Conservation (phyloP, 352 stramenopile species). For the Thalassiosira mediterranea region DNA sequence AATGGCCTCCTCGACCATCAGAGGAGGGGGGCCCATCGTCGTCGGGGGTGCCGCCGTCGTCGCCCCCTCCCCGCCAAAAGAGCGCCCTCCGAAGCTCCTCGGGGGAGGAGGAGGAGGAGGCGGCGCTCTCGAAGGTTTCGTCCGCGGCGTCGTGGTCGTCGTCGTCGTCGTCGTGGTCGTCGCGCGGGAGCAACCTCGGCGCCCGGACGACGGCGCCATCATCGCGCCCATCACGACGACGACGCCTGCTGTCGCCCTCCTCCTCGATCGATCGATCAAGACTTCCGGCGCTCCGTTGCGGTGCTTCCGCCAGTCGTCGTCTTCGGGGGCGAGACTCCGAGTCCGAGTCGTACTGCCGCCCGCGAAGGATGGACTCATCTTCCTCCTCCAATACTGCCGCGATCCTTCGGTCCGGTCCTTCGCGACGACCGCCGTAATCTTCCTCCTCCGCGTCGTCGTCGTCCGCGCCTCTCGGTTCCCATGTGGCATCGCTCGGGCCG, state of each 20-base stretch:
- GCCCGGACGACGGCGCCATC: background rate
- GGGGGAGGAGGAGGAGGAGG: background rate
- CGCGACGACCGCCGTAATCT: background rate
- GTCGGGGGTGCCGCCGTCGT: no score
- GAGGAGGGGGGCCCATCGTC: background rate
- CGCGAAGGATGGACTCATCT: background rate
- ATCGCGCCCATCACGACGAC: background rate
- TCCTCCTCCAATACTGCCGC: no score
- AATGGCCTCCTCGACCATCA: background rate
- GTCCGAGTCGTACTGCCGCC: no score
- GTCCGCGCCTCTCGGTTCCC: background rate
- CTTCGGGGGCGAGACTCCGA: background rate
- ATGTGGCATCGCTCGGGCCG: no score
- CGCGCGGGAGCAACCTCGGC: background rate
- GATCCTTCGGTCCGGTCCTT: background rate
- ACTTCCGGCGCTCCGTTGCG: background rate
- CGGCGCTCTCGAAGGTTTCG: background rate
- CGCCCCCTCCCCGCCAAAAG: no score
- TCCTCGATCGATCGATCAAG: background rate
- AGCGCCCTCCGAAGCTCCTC: background rate
- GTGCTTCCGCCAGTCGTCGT: background rate
- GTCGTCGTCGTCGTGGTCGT: no score
- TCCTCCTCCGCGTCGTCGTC: background rate
- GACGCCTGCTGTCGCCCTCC: no score
- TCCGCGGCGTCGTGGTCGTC: background rate